phyloP scores from a whole-genome alignment of 192 early-diverging fungal genomes.

The Physocladia obscura region DNA sequence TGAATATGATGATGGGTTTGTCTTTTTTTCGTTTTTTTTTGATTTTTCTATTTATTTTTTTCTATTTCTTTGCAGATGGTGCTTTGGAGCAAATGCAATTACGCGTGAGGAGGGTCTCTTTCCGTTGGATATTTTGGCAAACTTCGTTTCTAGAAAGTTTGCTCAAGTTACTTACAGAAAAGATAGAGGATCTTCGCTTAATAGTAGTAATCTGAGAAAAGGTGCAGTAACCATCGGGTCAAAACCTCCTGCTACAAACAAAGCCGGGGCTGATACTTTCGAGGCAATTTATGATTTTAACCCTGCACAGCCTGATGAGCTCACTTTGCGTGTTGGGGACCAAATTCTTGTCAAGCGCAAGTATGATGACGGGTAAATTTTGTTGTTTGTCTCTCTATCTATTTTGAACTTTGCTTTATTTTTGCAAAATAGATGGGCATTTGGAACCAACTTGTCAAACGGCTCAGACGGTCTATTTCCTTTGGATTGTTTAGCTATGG shows the following conservation, averaged over 20 bases:
- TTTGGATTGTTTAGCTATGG: not conserved
- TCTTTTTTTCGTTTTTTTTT: not conserved
- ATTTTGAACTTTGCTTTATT: not conserved
- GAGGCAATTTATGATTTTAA: constrained; percentile 1
- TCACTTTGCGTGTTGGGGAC: constrained; percentile 1
- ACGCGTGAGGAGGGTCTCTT: constrained; percentile 41
- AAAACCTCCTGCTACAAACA: not conserved
- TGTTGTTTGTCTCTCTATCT: not conserved
- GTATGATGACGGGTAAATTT: constrained; percentile 7
- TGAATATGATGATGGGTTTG: constrained; percentile 25
- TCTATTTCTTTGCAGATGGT: constrained; percentile 44
- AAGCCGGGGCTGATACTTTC: not conserved
- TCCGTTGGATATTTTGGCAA: constrained; percentile 35
- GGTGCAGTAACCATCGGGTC: not conserved
- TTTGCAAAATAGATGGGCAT: constrained; percentile 18
- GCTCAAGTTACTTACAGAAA: not conserved
- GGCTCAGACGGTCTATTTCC: constrained; percentile 5
- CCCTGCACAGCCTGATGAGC: not conserved
- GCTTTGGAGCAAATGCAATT: constrained; percentile 16
- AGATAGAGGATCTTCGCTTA: not conserved
- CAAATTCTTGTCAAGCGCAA: not conserved
- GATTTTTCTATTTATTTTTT: constrained; percentile 2
- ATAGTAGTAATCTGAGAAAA: not conserved
- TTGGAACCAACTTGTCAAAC: constrained; percentile 12
- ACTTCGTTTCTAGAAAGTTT: not conserved